Conservation (phyloP, 78 protist species). For the Dictyostelium purpureum region DNA sequence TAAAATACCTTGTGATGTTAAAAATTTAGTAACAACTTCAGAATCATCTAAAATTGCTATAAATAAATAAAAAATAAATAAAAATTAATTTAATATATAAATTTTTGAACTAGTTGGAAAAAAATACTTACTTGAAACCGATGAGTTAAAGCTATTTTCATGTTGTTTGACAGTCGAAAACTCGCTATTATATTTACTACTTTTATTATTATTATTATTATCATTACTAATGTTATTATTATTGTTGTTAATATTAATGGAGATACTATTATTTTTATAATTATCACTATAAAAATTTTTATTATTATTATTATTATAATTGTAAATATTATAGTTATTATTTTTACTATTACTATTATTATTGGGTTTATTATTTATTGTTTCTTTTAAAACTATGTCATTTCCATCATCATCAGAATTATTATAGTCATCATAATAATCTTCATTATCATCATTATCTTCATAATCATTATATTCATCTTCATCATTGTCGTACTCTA, state of each 20-base stretch:
- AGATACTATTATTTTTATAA: neutral
- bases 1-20: neutral
- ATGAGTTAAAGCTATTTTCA: neutral
- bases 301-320: neutral
- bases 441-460: neutral
- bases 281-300: neutral
- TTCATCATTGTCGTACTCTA: neutral
- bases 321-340: neutral
- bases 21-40: neutral
- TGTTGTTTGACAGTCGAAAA: too few relatives aligned
- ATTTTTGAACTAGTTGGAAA: too few relatives aligned
- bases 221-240: neutral
- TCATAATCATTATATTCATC: neutral
- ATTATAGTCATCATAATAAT: neutral
- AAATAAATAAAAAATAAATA: too few relatives aligned
- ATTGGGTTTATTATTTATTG: neutral
- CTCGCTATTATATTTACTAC: neutral
- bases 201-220: slow-evolving; percentile 32
- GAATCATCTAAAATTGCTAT: neutral
- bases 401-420: neutral
- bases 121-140: neutral
- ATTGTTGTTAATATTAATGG: neutral
- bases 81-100: too few relatives aligned
- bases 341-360: neutral
- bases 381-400: neutral